Base-by-base conservation (phyloP, 306 rosid genomes). In the Comarum palustre region DNA sequence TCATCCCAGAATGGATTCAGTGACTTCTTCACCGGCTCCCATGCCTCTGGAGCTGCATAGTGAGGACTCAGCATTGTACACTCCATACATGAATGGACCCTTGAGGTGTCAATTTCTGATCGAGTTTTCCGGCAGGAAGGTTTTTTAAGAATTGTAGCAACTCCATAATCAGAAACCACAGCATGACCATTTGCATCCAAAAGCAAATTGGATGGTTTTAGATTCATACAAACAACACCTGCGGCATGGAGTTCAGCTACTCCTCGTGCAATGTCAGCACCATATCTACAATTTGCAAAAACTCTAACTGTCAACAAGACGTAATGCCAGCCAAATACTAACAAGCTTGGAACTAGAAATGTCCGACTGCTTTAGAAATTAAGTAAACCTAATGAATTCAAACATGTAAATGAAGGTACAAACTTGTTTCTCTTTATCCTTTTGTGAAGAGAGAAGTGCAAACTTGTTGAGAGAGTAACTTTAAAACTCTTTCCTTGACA, bases 161-260 rank as follows among this genome's bases (percentile, higher is more conserved):
- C 90, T 73, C 99, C 99, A 62, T 91, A 94, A 85, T 94, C 99
- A 74, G 99, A 94, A 86, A 94, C 90, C 82, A 91, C 89, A 12
- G 95, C 97, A 27, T 81, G 97, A 60, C 97, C 97, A 84, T 84
- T 80, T 48, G 87, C 80, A 81, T 94, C 97, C 79, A 94, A 90
- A 75, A 94, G 99, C 78, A 94, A 89, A 84, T 94, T 94, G 81
- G 99, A 94, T 3, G 99, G 99, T 81, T 94, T 91, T 74, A 94
- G 76, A 85, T 90, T 94, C 99, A 94, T 94, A 87, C 99, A 94
- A 72, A 94, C 84, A 78, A 94, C 92, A 6, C 97, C 97, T 34
- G 99, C 97, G 17, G 99, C 97, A 43, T 94, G 99, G 79, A 94
- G 97, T 79, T 94, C 99, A 75, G 94, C 96, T 69, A 94, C 99